Percentiles rank a stretch among this genome's conserved stretches.
phyloP scores from a whole-genome alignment of 768 basidiomycete species.

The Auricularia sp. region DNA sequence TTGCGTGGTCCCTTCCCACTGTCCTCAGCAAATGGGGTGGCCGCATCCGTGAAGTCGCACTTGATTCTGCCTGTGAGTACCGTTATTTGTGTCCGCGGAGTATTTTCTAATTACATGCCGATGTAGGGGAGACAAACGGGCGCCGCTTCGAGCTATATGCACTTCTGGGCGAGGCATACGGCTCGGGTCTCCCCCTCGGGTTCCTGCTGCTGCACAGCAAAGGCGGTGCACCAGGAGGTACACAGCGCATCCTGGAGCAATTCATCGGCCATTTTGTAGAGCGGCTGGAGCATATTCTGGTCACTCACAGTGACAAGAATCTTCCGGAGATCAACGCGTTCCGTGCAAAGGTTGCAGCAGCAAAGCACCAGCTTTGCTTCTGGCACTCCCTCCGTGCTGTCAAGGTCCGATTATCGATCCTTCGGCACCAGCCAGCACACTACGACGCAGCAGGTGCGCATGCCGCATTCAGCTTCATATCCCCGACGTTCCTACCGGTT shows the following conservation, averaged over 20 bases:
- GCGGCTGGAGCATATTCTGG: slow-evolving; percentile 15
- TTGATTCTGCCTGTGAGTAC: slow-evolving; percentile 24
- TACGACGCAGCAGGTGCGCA: slow-evolving; percentile 21
- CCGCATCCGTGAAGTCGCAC: slow-evolving; percentile 17
- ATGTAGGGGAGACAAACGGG: slow-evolving; percentile 25
- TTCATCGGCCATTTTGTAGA: slow-evolving; percentile 18
- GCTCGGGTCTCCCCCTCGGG: slow-evolving; percentile 26
- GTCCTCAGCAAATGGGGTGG: slow-evolving; percentile 16
- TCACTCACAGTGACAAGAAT: slow-evolving; percentile 27
- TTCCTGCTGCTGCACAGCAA: slow-evolving; percentile 18
- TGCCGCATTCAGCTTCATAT: slow-evolving; percentile 20
- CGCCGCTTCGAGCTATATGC: slow-evolving; percentile 25
- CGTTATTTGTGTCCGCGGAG: too few relatives aligned
- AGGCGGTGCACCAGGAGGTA: slow-evolving; percentile 14
- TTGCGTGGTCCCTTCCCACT: slow-evolving; percentile 21
- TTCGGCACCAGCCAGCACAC: slow-evolving; percentile 16
- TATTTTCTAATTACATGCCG: neutral
- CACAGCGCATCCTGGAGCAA: slow-evolving; percentile 18
- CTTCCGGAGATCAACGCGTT: slow-evolving; percentile 27
- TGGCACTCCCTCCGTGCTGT: slow-evolving; percentile 10
- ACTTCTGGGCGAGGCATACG: slow-evolving; percentile 23
- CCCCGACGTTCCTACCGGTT: slow-evolving; percentile 18
- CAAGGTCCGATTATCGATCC: slow-evolving; percentile 21
- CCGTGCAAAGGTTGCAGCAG: slow-evolving; percentile 15
- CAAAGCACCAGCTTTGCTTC: slow-evolving; percentile 31